Conservation (phyloP, 2,329 filamentous ascomycete genomes). For the Colletotrichum somersetense region DNA sequence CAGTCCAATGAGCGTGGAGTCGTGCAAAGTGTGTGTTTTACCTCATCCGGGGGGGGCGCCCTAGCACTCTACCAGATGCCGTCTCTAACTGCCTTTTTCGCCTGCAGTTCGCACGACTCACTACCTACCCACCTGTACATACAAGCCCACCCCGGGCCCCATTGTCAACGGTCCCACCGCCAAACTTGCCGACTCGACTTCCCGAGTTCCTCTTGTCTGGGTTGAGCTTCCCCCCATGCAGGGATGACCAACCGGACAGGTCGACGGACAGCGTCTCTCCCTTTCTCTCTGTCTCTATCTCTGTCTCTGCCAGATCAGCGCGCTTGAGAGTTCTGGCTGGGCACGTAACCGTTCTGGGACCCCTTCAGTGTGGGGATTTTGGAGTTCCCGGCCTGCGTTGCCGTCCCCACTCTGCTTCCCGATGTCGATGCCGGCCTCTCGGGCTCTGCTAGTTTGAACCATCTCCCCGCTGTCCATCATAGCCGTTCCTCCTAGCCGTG, state of each 20-base stretch:
- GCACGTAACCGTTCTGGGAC: neutral
- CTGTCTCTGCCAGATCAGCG: neutral
- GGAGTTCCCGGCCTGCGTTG: constrained; percentile 38
- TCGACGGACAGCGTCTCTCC: constrained; percentile 2
- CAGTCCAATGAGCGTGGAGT: too few species aligned
- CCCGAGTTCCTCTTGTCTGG: constrained; percentile 33
- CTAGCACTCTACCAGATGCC: constrained; percentile 5
- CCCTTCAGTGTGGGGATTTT: constrained; percentile 25
- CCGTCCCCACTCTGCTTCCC: constrained; percentile 34
- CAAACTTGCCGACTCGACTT: constrained; percentile 40
- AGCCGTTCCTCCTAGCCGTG: constrained; percentile 16
- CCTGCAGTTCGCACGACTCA: neutral
- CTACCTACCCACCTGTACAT: too few species aligned
- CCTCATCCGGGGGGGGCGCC: neutral
- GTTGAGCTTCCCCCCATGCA: constrained; percentile 18
- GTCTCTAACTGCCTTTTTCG: constrained; percentile 19
- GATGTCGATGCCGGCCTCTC: constrained; percentile 35
- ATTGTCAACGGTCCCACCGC: constrained; percentile 17
- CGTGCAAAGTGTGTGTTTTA: neutral
- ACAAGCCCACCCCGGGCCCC: constrained; percentile 9
- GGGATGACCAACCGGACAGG: constrained; percentile 30
- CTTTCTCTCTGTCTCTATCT: neutral
- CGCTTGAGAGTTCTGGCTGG: neutral
- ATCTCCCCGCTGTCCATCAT: constrained; percentile 28
- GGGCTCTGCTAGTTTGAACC: constrained; percentile 17